These are phyloP conservation scores for Hortiboletus campestris DNA, from an alignment of 768 basidiomycete species.

Conservation along the genomic window DNA sequence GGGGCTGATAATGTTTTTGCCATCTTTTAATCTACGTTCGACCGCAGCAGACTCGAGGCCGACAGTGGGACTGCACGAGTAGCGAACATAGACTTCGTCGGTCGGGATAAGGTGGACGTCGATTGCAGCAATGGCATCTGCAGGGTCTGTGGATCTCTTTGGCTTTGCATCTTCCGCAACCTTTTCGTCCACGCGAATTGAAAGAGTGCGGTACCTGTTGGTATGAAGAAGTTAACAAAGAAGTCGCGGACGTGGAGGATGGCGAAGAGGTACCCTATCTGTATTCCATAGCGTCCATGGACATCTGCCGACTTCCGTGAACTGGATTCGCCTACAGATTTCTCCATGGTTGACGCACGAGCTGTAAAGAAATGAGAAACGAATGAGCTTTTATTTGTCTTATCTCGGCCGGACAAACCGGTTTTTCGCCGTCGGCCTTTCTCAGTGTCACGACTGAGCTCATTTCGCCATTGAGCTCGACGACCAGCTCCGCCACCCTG, in stretches of 20 bases:
- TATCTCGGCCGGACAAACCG: slow-evolving; percentile 5
- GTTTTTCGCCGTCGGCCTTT: background rate
- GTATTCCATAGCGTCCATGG: slow-evolving; percentile 29
- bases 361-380: background rate
- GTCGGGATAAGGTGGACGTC: slow-evolving; percentile 46
- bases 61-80: slow-evolving; percentile 40
- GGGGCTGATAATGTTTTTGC: slow-evolving; percentile 50
- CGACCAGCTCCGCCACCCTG: background rate
- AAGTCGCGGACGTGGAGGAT: fast-evolving
- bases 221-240: background rate
- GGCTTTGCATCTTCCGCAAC: slow-evolving; percentile 14
- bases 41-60: slow-evolving; percentile 51
- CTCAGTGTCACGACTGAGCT: slow-evolving; percentile 5
- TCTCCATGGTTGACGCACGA: slow-evolving; percentile 19
- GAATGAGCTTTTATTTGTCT: slow-evolving; percentile 13
- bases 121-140: slow-evolving; percentile 41
- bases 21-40: slow-evolving; percentile 36
- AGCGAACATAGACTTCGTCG: slow-evolving; percentile 43
- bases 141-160: slow-evolving; percentile 31
- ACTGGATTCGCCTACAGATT: slow-evolving; percentile 2
- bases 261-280: slow-evolving; percentile 23
- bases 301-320: slow-evolving; percentile 16
- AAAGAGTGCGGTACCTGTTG: slow-evolving; percentile 44
- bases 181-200: slow-evolving; percentile 41
- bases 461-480: slow-evolving; percentile 27